Evolutionary conservation across 352 stramenopile genomes (phyloP), one percentile per base, ranked within the genome.

Genomic region (Elongisporangium prolatum): DNA sequence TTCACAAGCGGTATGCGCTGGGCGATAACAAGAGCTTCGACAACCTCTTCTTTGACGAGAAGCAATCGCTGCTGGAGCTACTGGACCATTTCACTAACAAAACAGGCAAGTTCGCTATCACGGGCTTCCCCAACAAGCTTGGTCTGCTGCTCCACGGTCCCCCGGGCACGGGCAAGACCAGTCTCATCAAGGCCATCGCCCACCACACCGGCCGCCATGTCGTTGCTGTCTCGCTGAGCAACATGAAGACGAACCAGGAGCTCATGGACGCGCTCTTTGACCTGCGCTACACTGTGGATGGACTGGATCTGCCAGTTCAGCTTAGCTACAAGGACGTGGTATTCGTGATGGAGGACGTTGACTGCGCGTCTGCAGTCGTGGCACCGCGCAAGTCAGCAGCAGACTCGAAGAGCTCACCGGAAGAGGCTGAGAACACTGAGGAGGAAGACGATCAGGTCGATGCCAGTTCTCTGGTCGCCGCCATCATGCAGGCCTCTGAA

Each of bases 271-370:
- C 85, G n/a, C 71, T 95, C 22, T 93, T 94, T 61, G 81, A 94
- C 53, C 70, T 89, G 52, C 72, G 64, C n/a, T 93, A 89, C 50
- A 52, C 53, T 0, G 80, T 94, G 2, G 57, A 80, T 0, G 84
- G 74, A 0, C 57, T 88, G 38, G 81, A 93, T 22, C 74, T 82
- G 37, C 82, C 84, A 0, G 65, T 93, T 1, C 72, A 75, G 40
- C 77, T 95, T 53, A 61, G 44, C 14, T 92, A 95, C 60, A 80
- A 92, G 25, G 81, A 97, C 59, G 71, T 94, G n/a, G 84, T 97
- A 14, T 97, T 92, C 61, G 89, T 97, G 18, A 93, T 97, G 78
- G 86, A 96, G 61, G 86, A 95, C 72, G 84, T 95, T 50, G 88
- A 97, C 68, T 90, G 83, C 37, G 80, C 84, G 11, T 86, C 82